Evolutionary conservation across 768 basidiomycete genomes (phyloP), one percentile per base, ranked within the genome.

Genomic region (Boletus sensibilis): DNA sequence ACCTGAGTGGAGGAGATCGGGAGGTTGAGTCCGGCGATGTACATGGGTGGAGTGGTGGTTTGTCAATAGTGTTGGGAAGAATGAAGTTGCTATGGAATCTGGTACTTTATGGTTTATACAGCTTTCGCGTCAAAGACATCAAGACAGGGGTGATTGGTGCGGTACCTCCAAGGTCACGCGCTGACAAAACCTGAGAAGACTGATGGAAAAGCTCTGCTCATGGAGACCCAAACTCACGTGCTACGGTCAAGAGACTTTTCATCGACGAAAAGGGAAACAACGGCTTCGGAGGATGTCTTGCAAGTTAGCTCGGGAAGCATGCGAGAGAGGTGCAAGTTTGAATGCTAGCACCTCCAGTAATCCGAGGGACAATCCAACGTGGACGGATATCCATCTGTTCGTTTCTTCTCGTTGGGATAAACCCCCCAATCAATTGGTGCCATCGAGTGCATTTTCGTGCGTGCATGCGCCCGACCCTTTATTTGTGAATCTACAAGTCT

Each of bases 321-420:
- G 33, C 31, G 10, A 37, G 25, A 31, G 20, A 33, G 23, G 23
- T 50, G 44, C 51, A 14, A 11, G 8, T 13, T 5, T 5, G 31
- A 13, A 25, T 18, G 23, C 43, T 23, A 34, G 33, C 16, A 21
- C 5, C 27, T 9, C 18, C 23, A 37, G 35, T 47, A n/a, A 25
- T 23, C 12, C 29, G 21, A 33, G 23, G 41, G 18, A 35, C n/a
- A 27, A 12, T 29, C 35, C 27, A 37, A 47, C 31, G 20, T 50
- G 27, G 16, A n/a, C 44, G 39, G 29, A 8, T n/a, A 18, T 20
- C 38, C 14, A 23, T 16, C 50, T 42, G 11, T 7, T 48, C 34
- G 10, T 34, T n/a, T 27, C 53, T 57, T 57, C 56, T 47, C 33
- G 27, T n/a, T 37, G n/a, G 38, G 56, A 57, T 57, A 47, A 46